Evolutionary conservation across 2,329 filamentous ascomycete genomes (phyloP), one percentile per base, ranked within the genome.

Genomic region (Phoma sp.): DNA sequence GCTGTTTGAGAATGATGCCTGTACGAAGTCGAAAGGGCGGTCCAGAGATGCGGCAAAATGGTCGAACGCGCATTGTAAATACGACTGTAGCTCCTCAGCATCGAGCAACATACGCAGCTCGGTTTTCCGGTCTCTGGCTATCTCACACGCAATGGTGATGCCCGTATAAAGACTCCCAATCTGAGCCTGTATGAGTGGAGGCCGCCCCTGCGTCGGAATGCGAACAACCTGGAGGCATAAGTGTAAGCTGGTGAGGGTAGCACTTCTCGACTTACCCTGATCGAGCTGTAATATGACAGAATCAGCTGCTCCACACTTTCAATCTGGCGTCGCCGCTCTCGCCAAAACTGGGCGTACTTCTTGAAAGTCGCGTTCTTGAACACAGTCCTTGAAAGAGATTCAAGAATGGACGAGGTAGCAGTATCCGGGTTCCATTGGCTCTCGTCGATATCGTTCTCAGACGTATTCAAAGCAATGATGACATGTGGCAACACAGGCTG

Each of bases 401-500:
- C 80, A 82, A 61, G 29, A 10, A 31, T 10, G 12, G 29, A 31
- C 1, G 15, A 6, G 12, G 29, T 31, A 5, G 29, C 29, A 31
- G 29, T 31, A 31, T 31, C 29, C 15, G 29, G 12, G 29, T 31
- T 10, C 29, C 29, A 31, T 31, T 31, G 29, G 6, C 29, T 31
- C 29, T 31, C 29, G 29, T 31, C 29, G 29, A 31, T 31, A 31
- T 31, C 12, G 29, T 31, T 31, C 12, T 31, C 29, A 10, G 29
- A 15, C 5, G 29, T 10, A 12, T 31, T 31, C 4, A 31, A 13
- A 13, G 12, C 29, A 15, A 31, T 15, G 29, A 31, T 31, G 6
- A 31, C 10, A 31, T 84, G 81, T 2, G 83, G 82, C 3, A 85
- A 74, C 2, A 80, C 77, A 0, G 83, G 82, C 58, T 85, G 83